phyloP scores from a whole-genome alignment of 2,329 filamentous ascomycete genomes.

The Emmonsia crescens region DNA sequence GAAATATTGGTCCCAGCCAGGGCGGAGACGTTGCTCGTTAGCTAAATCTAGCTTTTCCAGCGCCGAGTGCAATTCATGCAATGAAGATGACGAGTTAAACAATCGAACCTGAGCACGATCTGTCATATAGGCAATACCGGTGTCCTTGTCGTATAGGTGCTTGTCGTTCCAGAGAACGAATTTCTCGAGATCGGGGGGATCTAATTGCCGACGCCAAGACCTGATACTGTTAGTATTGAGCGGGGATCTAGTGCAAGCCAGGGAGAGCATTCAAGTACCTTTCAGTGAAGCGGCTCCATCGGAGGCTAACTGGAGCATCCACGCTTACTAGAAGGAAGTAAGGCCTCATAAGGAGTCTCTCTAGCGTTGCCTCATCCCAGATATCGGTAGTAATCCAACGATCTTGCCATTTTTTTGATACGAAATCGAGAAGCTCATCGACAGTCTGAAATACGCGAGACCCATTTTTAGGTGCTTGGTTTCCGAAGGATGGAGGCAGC shows the following conservation, averaged over 20 bases:
- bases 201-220: conserved; percentile 38
- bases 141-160: conserved; percentile 57
- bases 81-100: conserved; percentile 67
- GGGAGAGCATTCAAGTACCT: conserved; percentile 25
- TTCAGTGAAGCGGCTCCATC: conserved; percentile 67
- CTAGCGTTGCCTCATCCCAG: conserved; percentile 59
- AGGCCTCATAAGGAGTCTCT: conserved; percentile 65
- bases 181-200: conserved; percentile 45
- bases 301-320: conserved; percentile 74
- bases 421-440: conserved; percentile 66
- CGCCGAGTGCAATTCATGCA: conserved; percentile 60
- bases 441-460: conserved; percentile 47
- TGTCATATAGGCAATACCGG: conserved; percentile 64
- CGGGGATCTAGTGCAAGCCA: conserved; percentile 23
- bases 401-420: conserved; percentile 72
- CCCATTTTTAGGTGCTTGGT: not conserved
- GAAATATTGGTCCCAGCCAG: conserved; percentile 94
- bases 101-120: conserved; percentile 73
- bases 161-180: conserved; percentile 57
- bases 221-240: conserved; percentile 20
- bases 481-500: conserved; percentile 2
- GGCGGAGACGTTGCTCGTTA: conserved; percentile 68
- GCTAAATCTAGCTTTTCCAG: conserved; percentile 66
- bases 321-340: conserved; percentile 91
- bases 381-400: conserved; percentile 82